phyloP scores from a whole-genome alignment of 2,329 filamentous ascomycete species.

The Orbilia blumenaviensis region DNA sequence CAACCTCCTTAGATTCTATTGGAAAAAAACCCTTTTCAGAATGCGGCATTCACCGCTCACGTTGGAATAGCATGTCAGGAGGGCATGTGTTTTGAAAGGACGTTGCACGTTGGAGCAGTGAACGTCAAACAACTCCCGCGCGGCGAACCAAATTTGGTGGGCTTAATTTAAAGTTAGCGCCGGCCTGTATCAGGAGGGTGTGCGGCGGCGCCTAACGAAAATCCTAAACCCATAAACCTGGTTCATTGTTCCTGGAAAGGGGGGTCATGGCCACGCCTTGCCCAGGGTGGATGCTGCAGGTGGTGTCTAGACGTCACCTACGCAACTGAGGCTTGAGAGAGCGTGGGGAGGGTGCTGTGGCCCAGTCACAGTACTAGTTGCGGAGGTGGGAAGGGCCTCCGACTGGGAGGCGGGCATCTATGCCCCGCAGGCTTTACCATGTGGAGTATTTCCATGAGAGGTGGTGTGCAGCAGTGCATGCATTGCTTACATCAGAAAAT shows the following conservation, averaged over 20 bases:
- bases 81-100: slow-evolving; percentile 32
- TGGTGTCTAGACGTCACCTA: slow-evolving; percentile 22
- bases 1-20: not conserved
- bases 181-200: slow-evolving; percentile 53
- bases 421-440: slow-evolving; percentile 31
- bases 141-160: slow-evolving; percentile 44
- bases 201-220: slow-evolving; percentile 54
- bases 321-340: slow-evolving; percentile 2
- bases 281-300: slow-evolving; percentile 20
- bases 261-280: slow-evolving; percentile 2
- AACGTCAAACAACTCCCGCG: slow-evolving; percentile 54
- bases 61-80: not conserved
- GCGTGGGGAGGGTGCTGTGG: not conserved
- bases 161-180: slow-evolving; percentile 47
- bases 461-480: slow-evolving; percentile 48
- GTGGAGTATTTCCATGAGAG: slow-evolving; percentile 44
- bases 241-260: slow-evolving; percentile 19
- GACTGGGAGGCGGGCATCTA: slow-evolving; percentile 29
- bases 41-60: not conserved
- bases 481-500: slow-evolving; percentile 43
- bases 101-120: slow-evolving; percentile 30
- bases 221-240: slow-evolving; percentile 35
- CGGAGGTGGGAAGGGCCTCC: slow-evolving; percentile 43
- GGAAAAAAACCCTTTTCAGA: not conserved
- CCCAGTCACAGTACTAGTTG: slow-evolving; percentile 10